Evolutionary conservation across 2,329 filamentous ascomycete genomes (phyloP), one percentile per base, ranked within the genome.

Genomic region (Fusarium sp.): DNA sequence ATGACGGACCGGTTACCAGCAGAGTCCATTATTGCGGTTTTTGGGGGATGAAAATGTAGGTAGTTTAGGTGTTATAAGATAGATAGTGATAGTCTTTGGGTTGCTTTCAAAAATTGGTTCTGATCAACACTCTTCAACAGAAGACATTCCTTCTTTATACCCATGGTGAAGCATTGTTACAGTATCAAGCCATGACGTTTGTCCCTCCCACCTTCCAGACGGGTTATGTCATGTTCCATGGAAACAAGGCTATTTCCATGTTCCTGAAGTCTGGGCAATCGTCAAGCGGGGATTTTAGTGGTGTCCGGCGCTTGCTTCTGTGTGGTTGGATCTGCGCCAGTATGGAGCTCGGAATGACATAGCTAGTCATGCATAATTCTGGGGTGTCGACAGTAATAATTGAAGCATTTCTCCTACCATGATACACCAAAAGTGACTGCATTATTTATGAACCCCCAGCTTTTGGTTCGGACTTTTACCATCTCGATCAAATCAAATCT

Each of bases 1-100:
- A 82, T 74, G 70, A 76, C 76, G 37, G 80, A 82, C 68, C 79
- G 79, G 61, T 79, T 76, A 59, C 80, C 80, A 32, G 78, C 77
- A 20, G 79, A 82, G 21, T 66, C 61, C 70, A 72, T 72, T 54
- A 65, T 65, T 42, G 46, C 20, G 45, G 14, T 34, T 20, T 27
- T 42, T 20, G 23, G 18, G 18, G 23, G 47, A 14, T 25, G 9
- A 10, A 10, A 7, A 12, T n/a, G 18, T 9, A 32, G n/a, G 28
- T 48, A 13, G 10, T 37, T 12, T 50, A 12, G 5, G 18, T 37
- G 34, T 6, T 34, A 4, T 18, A n/a, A 18, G 21, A 37, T 11
- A 13, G 18, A 23, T 16, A 13, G 30, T 25, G 23, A 13, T 14
- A 51, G 16, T 27, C 13, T 51, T 16, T 37, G 13, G 16, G 8